Conservation (phyloP, 169 alveolate genomes). For the Toxoplasma gondii region DNA sequence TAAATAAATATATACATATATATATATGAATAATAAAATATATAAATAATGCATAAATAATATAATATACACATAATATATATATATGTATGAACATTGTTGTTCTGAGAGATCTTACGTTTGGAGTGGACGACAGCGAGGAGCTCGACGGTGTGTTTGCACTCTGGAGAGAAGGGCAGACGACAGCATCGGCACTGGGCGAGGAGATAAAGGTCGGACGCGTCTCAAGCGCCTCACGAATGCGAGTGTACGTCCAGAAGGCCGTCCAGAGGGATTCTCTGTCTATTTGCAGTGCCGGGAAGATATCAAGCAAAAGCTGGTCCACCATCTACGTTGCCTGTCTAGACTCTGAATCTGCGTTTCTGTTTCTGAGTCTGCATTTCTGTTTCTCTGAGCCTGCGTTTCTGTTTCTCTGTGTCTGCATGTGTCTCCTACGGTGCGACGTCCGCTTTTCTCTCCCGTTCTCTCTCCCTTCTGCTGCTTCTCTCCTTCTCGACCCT, state of each 20-base stretch:
- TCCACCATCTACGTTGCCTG: not conserved
- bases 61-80: no score
- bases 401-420: not conserved
- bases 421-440: not conserved
- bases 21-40: not conserved
- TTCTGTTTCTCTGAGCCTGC: not conserved
- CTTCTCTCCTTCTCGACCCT: not conserved
- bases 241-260: no score
- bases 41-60: no score
- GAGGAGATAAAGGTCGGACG: not conserved
- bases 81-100: not conserved
- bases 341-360: not conserved
- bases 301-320: no score
- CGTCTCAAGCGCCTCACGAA: no score
- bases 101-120: not conserved
- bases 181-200: not conserved
- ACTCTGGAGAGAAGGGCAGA: not conserved
- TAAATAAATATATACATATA: slow-evolving; percentile 7
- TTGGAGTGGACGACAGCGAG: slow-evolving; percentile 35
- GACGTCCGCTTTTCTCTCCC: not conserved
- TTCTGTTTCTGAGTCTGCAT: not conserved
- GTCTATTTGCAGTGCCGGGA: no score
- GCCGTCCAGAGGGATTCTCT: no score
- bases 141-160: slow-evolving; percentile 28
- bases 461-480: not conserved